Conservation (phyloP, 345 rosid genomes). For the Bruguiera gymnorhiza region DNA sequence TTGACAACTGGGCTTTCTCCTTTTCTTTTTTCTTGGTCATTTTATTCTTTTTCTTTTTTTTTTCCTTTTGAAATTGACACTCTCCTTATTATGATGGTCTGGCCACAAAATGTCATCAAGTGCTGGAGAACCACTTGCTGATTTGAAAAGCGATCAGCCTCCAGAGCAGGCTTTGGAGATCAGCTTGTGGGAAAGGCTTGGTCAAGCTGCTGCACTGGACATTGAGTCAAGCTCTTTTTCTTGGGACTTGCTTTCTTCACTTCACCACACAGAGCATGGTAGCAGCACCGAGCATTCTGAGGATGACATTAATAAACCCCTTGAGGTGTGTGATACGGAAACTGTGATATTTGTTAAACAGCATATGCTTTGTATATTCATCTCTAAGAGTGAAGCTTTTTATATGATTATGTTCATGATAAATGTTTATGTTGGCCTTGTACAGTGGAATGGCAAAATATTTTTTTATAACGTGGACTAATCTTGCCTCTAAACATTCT, state of each 20-base stretch:
- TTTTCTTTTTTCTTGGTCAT: not conserved
- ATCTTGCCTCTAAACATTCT: not conserved
- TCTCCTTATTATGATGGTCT: constrained; percentile 12
- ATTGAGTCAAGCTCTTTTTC: constrained; percentile 66
- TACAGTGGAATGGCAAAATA: not conserved
- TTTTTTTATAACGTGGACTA: not conserved
- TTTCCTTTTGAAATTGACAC: too few relatives aligned
- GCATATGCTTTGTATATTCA: not conserved
- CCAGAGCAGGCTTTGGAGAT: constrained; percentile 52
- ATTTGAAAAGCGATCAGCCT: constrained; percentile 42
- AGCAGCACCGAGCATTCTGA: constrained; percentile 78
- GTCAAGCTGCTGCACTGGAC: constrained; percentile 66
- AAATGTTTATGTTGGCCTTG: too few relatives aligned
- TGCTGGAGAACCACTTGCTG: constrained; percentile 48
- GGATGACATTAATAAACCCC: constrained; percentile 84
- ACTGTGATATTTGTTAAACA: constrained; percentile 7
- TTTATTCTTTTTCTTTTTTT: too few relatives aligned
- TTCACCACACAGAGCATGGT: constrained; percentile 92
- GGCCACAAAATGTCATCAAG: constrained; percentile 32
- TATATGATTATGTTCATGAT: too few relatives aligned
- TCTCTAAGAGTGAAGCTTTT: too few relatives aligned
- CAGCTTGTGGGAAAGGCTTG: constrained; percentile 92
- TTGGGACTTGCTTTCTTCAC: constrained; percentile 92
- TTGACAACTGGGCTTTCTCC: not conserved
- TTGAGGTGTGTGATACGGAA: constrained; percentile 57